Evolutionary conservation across 2,329 filamentous ascomycete species (phyloP).

Genomic region (Colletotrichum kahawae): DNA sequence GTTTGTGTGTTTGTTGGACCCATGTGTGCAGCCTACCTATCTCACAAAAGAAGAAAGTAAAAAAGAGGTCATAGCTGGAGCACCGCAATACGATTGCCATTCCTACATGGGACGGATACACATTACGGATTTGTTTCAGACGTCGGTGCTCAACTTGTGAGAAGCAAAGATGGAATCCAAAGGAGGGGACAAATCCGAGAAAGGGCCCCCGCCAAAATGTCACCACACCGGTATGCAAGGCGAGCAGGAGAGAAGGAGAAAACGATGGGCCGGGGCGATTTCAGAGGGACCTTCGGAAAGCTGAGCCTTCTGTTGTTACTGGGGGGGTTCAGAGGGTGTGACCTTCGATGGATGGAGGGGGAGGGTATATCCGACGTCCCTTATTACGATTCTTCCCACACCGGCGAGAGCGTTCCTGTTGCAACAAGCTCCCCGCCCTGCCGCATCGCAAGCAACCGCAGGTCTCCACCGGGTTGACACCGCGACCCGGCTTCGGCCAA

Average conservation of each 20-base stretch:
- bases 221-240: neutral
- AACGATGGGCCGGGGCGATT: neutral
- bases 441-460: neutral
- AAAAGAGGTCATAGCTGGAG: neutral
- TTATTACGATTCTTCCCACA: neutral
- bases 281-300: neutral
- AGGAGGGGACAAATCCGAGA: neutral
- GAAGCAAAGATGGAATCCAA: neutral
- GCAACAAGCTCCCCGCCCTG: constrained; percentile 8
- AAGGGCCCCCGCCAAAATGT: neutral
- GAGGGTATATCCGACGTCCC: neutral
- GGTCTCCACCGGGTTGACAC: constrained; percentile 3
- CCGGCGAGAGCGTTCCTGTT: constrained; percentile 2
- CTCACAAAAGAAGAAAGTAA: neutral
- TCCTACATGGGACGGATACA: constrained; percentile 11
- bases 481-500: neutral
- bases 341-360: neutral
- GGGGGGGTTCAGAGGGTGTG: neutral
- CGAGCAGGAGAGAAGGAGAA: neutral
- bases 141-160: neutral
- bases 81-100: neutral
- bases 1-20: neutral
- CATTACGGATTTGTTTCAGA: neutral
- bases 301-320: neutral
- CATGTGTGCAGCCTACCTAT: neutral